Evolutionary conservation across 106 monocot species (phyloP).

Genomic region (Alisma plantagoaquatica): DNA sequence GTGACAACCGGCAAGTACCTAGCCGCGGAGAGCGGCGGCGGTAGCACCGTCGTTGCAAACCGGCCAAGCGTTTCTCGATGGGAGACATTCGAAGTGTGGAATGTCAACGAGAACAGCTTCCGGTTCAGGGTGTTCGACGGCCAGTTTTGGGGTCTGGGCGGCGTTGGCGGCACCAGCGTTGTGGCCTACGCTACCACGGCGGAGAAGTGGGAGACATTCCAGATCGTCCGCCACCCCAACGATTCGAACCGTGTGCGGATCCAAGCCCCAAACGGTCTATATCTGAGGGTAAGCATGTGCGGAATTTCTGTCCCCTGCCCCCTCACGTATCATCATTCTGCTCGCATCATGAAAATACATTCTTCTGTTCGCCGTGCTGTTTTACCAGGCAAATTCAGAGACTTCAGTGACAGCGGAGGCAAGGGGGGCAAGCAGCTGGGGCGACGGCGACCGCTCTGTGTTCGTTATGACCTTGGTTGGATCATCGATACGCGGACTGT

Average conservation of each 20-base stretch:
- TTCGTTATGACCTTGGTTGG: slow-evolving; percentile 7
- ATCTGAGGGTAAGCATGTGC: neutral
- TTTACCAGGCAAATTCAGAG: slow-evolving; percentile 1
- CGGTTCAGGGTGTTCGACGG: slow-evolving; percentile 36
- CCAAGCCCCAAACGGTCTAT: slow-evolving; percentile 6
- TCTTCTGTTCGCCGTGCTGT: no score
- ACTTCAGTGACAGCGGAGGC: slow-evolving; percentile 12
- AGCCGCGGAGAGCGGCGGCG: slow-evolving; percentile 23
- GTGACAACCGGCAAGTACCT: slow-evolving; percentile 21
- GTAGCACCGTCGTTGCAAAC: slow-evolving; percentile 24
- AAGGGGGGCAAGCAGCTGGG: slow-evolving; percentile 2
- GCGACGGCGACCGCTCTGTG: slow-evolving; percentile 4
- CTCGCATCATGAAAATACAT: no score
- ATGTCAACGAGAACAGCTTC: slow-evolving; percentile 23
- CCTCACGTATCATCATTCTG: no score
- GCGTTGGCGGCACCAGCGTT: slow-evolving; percentile 8
- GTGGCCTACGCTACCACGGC: slow-evolving; percentile 18
- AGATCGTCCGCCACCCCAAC: neutral
- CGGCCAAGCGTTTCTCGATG: slow-evolving; percentile 20
- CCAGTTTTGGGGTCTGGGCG: slow-evolving; percentile 39
- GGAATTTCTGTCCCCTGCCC: no score
- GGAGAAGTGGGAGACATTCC: neutral
- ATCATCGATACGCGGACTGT: slow-evolving; percentile 7
- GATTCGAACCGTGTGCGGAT: slow-evolving; percentile 4
- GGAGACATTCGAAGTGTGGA: slow-evolving; percentile 36